Evolutionary conservation across 352 stramenopile species (phyloP).

Genomic region (Globisporangium paddicum): DNA sequence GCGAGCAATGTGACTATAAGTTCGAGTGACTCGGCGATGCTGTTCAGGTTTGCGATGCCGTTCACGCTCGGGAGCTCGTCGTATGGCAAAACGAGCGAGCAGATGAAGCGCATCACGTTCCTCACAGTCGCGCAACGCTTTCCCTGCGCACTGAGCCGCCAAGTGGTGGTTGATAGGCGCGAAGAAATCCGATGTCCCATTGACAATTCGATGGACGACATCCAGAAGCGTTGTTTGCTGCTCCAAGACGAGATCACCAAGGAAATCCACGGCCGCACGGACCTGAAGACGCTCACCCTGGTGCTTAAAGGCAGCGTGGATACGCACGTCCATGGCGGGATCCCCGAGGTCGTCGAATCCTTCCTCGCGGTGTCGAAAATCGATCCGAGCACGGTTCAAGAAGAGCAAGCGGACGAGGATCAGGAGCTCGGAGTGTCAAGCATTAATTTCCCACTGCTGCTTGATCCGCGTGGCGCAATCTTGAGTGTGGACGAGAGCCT

Average conservation of each 20-base stretch:
- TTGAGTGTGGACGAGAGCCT: constrained; percentile 31
- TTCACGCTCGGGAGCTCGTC: constrained; percentile 37
- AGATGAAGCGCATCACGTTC: constrained; percentile 66
- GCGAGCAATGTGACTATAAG: neutral
- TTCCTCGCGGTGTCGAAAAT: constrained; percentile 34
- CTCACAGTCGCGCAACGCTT: constrained; percentile 39
- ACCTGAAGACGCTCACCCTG: constrained; percentile 72
- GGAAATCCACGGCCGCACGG: constrained; percentile 31
- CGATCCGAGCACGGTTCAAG: neutral
- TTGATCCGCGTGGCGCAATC: constrained; percentile 24
- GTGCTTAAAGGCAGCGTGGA: constrained; percentile 81
- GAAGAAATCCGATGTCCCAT: constrained; percentile 62
- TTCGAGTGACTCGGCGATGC: neutral
- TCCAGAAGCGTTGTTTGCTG: constrained; percentile 51
- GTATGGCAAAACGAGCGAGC: constrained; percentile 62
- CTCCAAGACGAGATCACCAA: constrained; percentile 57
- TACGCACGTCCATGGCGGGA: constrained; percentile 69
- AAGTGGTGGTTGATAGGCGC: constrained; percentile 28
- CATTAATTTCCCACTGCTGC: constrained; percentile 10
- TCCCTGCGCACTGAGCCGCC: constrained; percentile 43
- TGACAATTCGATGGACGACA: constrained; percentile 75
- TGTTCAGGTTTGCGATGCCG: constrained; percentile 48
- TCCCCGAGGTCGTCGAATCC: constrained; percentile 66
- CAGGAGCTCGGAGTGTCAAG: neutral
- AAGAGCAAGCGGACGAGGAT: neutral